These are phyloP conservation scores for Amphibolis antarctica DNA, from an alignment of 106 monocot genomes.

Conservation along the genomic window DNA sequence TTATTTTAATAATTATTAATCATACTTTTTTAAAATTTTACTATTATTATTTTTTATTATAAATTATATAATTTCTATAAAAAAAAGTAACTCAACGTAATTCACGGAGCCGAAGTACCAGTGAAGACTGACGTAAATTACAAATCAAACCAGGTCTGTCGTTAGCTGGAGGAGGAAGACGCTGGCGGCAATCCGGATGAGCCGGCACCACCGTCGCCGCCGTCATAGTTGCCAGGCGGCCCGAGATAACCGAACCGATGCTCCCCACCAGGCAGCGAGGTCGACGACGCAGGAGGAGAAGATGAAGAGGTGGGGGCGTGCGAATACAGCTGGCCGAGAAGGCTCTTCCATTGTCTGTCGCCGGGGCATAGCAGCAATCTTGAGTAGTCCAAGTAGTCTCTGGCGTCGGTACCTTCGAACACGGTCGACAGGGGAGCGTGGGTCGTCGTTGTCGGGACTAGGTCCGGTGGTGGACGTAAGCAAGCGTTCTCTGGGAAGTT, in stretches of 20 bases:
- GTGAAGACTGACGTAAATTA: no score
- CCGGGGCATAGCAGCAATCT: conserved; percentile 7
- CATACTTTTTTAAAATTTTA: no score
- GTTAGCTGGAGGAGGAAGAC: not conserved
- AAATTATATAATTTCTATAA: no score
- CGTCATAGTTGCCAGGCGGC: not conserved
- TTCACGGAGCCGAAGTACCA: no score
- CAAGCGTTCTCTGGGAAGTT: no score
- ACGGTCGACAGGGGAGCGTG: no score
- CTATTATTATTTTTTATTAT: no score
- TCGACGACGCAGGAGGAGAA: conserved; percentile 1
- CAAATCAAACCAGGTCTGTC: no score
- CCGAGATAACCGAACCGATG: not conserved
- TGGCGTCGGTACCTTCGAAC: not conserved
- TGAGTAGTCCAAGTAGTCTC: conserved; percentile 18
- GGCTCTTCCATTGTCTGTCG: not conserved
- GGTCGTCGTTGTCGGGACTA: no score
- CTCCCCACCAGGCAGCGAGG: not conserved
- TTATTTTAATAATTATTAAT: no score
- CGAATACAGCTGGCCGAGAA: not conserved
- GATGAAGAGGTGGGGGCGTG: not conserved
- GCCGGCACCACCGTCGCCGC: not conserved
- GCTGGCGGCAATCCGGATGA: not conserved
- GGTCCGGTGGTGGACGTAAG: no score
- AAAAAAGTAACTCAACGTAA: no score